Base-by-base conservation (phyloP, 345 rosid species). In the Eucalyptus cloeziana region DNA sequence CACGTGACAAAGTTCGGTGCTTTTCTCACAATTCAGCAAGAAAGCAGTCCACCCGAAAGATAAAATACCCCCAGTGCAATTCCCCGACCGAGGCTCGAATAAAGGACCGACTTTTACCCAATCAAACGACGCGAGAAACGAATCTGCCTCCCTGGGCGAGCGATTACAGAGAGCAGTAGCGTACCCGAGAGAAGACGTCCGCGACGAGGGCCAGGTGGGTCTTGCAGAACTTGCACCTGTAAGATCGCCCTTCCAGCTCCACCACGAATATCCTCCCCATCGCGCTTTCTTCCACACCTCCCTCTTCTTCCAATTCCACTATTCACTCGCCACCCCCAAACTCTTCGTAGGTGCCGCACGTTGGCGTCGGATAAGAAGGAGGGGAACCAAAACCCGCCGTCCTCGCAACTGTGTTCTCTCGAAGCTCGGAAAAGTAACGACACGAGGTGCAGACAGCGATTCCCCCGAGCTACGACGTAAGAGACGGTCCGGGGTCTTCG, bases 241-340 rank as follows among this genome's bases (percentile, higher is more conserved):
- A 97, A 90, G 96, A 93, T 93, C 98, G 93, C 87, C 99, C 99
- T 43, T 96, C 98, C n/a, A 96, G 93, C 92, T 97, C 98, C 92
- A 97, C 98, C 94, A 93, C 93, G 89, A 94, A 97, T 87, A 96
- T 87, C 93, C 97, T 97, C 89, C 97, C 99, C 99, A 97, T 97
- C 58, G 14, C 17, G 17, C 5, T 31, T 80, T 44, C 40, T 17
- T 43, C 21, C 49, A 1, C 30, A 3, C 87, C 58, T 13, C 79
- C 52, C 56, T 44, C 16, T 50, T 47, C 54, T 88, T 33, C 81
- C 14, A 85, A 76, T 21, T 11, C 83, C 83, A 40, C 85, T 40
- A 0, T 56, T 56, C 62, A 10, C 62, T 56, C 62, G 62, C 85
- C 85, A 21, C 85, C 47, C 56, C 58, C 9, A 10, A 43, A 3